A percentile compares a stretch with the other conserved stretches of the same genome.
phyloP scores from a whole-genome alignment of 106 monocot genomes.

The Dendrobium catenatum region DNA sequence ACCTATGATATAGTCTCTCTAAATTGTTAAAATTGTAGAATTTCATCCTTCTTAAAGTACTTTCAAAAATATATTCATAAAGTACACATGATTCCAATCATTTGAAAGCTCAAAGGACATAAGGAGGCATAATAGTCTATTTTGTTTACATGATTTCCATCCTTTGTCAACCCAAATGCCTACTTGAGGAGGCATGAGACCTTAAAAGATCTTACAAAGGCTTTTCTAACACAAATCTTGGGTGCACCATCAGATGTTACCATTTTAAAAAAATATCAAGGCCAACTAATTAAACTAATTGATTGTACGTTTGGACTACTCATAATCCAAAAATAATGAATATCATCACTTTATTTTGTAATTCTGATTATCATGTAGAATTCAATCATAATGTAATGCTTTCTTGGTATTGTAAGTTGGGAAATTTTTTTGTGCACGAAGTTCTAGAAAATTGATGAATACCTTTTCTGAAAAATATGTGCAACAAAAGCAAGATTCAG shows the following conservation, averaged over 20 bases:
- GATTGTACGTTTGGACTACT: not conserved
- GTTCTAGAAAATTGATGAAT: not conserved
- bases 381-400: not conserved
- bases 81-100: no score
- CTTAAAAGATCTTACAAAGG: not conserved
- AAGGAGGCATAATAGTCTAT: no score
- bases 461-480: slow-evolving; percentile 92
- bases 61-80: no score
- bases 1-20: no score
- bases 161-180: not conserved
- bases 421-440: not conserved
- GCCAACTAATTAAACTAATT: not conserved
- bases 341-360: not conserved
- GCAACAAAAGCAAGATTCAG: slow-evolving; percentile 93
- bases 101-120: no score
- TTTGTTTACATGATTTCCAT: not conserved
- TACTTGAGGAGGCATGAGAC: not conserved
- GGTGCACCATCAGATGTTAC: not conserved
- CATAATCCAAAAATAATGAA: not conserved
- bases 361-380: not conserved
- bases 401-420: not conserved
- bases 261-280: not conserved
- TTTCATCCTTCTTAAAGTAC: no score
- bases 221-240: not conserved
- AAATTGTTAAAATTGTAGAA: no score